Base-by-base conservation (phyloP, 208 protist genomes). In the Crithidia expoeki region DNA sequence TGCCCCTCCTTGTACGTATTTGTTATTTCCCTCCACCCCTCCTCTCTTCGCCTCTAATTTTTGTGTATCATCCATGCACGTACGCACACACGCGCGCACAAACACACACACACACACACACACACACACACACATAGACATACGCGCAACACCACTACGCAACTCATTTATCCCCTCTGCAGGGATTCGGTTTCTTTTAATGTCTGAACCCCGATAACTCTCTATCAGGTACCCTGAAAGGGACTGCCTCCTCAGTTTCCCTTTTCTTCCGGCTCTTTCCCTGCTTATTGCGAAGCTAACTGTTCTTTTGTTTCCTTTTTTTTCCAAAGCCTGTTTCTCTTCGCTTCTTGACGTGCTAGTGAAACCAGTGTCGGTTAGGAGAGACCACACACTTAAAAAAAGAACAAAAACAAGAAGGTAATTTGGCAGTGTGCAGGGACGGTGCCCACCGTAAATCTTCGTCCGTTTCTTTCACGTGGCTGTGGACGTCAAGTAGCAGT, bases 41-140 rank as follows among this genome's bases (percentile, higher is more conserved):
- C n/a, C n/a, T n/a, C n/a, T n/a, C n/a, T n/a, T n/a, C n/a, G n/a
- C n/a, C n/a, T n/a, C n/a, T n/a, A n/a, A n/a, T n/a, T n/a, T n/a
- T n/a, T n/a, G n/a, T n/a, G n/a, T n/a, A n/a, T n/a, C n/a, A n/a
- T n/a, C n/a, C n/a, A n/a, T n/a, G n/a, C n/a, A n/a, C n/a, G n/a
- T n/a, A n/a, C n/a, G n/a, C n/a, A n/a, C n/a, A n/a, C n/a, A n/a
- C n/a, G n/a, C n/a, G n/a, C n/a, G n/a, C n/a, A 14, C 10, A 44
- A 7, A 17, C 14, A 7, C 38, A 23, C 19, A 55, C 49, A 55
- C 25, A 28, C 21, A 28, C 49, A 55, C 49, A 55, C 49, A 59
- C 53, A 59, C 53, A 59, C 53, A 34, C 28, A 59, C 28, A 34
- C n/a, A 34, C 25, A 68, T 46, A 25, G 21, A 25, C 47, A 71